A percentile compares a stretch with the other conserved stretches of the same genome.
These are phyloP conservation scores for Hericium erinaceus DNA, from an alignment of 768 basidiomycete species.

Conservation along the genomic window DNA sequence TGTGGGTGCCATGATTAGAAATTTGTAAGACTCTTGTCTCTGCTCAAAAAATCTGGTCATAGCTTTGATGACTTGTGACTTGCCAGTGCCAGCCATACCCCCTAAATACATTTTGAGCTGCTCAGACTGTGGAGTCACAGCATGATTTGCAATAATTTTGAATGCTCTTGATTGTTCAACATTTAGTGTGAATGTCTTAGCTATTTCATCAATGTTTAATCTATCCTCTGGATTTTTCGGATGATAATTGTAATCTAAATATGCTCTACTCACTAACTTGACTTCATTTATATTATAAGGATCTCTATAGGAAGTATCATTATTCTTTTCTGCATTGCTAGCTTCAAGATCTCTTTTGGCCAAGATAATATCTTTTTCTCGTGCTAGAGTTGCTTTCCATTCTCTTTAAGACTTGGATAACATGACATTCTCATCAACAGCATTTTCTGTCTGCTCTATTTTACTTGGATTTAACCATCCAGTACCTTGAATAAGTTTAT, in stretches of 20 bases:
- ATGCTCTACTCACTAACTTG: neutral
- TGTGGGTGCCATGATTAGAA: slow-evolving; percentile 14
- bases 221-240: neutral
- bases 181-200: slow-evolving; percentile 6
- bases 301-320: neutral
- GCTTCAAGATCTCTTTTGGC: neutral
- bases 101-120: slow-evolving; percentile 9
- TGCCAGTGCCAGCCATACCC: slow-evolving; percentile 17
- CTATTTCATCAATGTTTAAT: neutral
- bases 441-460: neutral
- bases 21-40: slow-evolving; percentile 1
- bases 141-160: slow-evolving; percentile 14
- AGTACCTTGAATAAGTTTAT: neutral
- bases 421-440: neutral
- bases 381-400: neutral
- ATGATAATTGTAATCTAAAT: neutral
- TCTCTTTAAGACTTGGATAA: neutral
- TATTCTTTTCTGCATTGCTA: neutral
- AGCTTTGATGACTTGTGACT: slow-evolving; percentile 14
- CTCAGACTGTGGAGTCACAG: neutral
- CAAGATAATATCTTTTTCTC: neutral
- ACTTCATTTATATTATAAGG: neutral
- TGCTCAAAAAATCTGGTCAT: slow-evolving; percentile 8
- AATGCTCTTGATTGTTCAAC: slow-evolving; percentile 14
- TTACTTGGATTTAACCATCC: neutral